Conservation (phyloP, 495 filamentous ascomycete species). For the Platismatia glauca region DNA sequence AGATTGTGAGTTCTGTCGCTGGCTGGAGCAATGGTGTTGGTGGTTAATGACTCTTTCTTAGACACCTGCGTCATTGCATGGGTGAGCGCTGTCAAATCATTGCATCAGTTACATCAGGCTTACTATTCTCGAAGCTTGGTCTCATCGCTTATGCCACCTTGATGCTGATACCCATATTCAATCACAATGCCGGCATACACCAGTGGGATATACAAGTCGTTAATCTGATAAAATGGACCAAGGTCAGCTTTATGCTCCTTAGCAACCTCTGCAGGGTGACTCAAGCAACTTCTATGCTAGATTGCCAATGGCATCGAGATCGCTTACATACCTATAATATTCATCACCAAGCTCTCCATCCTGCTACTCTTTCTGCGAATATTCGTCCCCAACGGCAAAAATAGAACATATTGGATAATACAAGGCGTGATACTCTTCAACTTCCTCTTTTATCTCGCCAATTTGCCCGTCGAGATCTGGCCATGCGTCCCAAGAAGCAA, state of each 20-base stretch:
- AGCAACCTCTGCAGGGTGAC: not conserved
- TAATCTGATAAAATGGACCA: conserved; percentile 12
- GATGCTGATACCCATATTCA: not conserved
- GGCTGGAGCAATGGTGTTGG: not conserved
- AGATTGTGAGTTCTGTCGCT: not conserved
- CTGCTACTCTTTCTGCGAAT: not conserved
- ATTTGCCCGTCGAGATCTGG: conserved; percentile 7
- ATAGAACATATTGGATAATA: conserved; percentile 9
- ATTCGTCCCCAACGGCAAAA: conserved; percentile 6
- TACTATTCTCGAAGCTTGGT: conserved; percentile 5
- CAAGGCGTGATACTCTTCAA: conserved; percentile 7
- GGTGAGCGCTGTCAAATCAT: not conserved
- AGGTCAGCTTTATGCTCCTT: not conserved
- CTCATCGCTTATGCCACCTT: conserved; percentile 2
- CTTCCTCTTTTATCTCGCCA: conserved; percentile 13
- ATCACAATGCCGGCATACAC: conserved; percentile 12
- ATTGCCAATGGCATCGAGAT: conserved; percentile 5
- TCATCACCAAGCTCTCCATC: conserved; percentile 19
- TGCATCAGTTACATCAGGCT: not conserved
- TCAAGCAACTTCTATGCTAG: not conserved
- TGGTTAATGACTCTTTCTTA: not conserved
- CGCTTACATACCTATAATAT: conserved; percentile 10
- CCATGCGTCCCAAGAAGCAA: conserved; percentile 7
- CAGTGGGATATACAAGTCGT: conserved; percentile 18
- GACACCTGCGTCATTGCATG: conserved; percentile 9